Evolutionary conservation across 805 yeast genomes (phyloP).

Genomic region (Ogataea paraovalis): DNA sequence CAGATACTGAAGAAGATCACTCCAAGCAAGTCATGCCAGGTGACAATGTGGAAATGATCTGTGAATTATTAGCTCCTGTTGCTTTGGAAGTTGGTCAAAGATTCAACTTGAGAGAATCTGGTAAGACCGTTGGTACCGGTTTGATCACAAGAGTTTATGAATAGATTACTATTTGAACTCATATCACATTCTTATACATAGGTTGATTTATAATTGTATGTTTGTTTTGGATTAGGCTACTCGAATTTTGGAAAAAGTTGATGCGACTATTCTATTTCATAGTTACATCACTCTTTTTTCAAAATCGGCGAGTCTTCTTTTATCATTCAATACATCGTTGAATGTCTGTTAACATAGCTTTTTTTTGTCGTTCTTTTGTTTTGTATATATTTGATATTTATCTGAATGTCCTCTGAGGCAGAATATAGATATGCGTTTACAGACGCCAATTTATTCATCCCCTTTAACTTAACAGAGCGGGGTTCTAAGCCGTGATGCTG

Average conservation of each 20-base stretch:
- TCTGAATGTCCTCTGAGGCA: neutral
- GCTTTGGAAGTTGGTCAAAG: slow-evolving; percentile 96
- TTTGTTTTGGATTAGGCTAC: neutral
- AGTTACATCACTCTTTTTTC: neutral
- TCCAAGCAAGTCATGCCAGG: slow-evolving; percentile 94
- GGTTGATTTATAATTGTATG: neutral
- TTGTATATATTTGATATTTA: neutral
- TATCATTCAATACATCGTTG: neutral
- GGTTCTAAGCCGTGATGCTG: no score
- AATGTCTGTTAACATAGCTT: neutral
- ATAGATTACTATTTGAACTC: slow-evolving; percentile 7
- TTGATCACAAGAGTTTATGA: slow-evolving; percentile 69
- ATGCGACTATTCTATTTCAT: neutral
- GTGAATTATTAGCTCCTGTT: slow-evolving; percentile 84
- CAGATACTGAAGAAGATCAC: slow-evolving; percentile 72
- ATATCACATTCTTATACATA: slow-evolving; percentile 1
- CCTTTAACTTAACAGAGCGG: no score
- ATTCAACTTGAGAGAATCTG: slow-evolving; percentile 99
- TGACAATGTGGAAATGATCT: slow-evolving; percentile 96
- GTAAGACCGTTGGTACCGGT: slow-evolving; percentile 99
- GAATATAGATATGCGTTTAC: neutral
- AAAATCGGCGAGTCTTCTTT: neutral
- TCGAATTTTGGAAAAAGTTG: neutral
- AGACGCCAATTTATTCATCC: neutral
- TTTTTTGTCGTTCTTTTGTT: slow-evolving; percentile 1